phyloP scores from a whole-genome alignment of 768 basidiomycete genomes.

The Thelephora aurantiotincta region DNA sequence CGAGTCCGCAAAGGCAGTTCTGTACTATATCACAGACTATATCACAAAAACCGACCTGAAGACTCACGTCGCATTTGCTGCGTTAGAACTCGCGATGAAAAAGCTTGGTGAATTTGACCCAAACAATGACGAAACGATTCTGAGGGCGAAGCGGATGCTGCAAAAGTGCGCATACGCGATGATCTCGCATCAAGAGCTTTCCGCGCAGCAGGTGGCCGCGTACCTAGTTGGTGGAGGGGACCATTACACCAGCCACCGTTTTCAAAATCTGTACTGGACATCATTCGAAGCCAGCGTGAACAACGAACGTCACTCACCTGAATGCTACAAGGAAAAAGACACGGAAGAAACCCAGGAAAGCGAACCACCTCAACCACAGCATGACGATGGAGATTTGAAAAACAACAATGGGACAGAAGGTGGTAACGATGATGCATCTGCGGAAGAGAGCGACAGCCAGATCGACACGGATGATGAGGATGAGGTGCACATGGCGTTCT shows the following conservation, averaged over 20 bases:
- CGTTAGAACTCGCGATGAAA: conserved; percentile 20
- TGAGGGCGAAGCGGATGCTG: conserved; percentile 12
- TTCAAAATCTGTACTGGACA: conserved; percentile 21
- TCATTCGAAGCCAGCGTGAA: conserved; percentile 17
- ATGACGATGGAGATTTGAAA: not conserved
- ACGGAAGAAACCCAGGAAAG: not conserved
- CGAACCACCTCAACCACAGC: not conserved
- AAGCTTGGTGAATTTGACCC: conserved; percentile 15
- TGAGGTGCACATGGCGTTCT: no score
- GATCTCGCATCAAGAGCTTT: conserved; percentile 25
- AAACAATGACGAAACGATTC: conserved; percentile 16
- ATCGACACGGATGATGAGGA: not conserved
- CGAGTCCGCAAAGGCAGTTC: conserved; percentile 23
- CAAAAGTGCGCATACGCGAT: conserved; percentile 23
- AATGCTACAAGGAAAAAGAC: conserved; percentile 10
- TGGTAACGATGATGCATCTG: not conserved
- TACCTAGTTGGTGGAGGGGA: conserved; percentile 22
- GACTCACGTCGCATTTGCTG: conserved; percentile 25
- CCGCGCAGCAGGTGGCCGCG: conserved; percentile 22
- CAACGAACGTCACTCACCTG: conserved; percentile 10
- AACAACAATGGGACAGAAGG: not conserved
- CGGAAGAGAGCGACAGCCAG: not conserved
- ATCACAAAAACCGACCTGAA: conserved; percentile 30
- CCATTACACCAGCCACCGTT: conserved; percentile 24
- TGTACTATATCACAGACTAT: conserved; percentile 36